Evolutionary conservation across 2,329 filamentous ascomycete species (phyloP).

Genomic region (Pestalotiopsis sp.): DNA sequence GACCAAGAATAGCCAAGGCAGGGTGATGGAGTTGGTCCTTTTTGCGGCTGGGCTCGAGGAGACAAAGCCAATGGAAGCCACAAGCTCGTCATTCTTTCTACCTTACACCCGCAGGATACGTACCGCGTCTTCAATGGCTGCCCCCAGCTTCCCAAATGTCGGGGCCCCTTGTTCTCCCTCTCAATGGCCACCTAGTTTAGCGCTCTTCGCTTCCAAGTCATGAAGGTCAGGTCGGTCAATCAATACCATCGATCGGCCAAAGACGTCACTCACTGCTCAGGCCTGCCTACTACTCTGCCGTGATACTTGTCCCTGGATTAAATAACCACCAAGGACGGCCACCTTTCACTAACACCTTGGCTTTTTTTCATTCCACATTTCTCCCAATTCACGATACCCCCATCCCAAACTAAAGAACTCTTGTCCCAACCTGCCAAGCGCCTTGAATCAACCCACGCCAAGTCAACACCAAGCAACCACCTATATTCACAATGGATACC

Average conservation of each 20-base stretch:
- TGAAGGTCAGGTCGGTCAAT: not conserved
- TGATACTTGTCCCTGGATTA: conserved; percentile 3
- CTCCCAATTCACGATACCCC: not conserved
- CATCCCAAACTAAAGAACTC: not conserved
- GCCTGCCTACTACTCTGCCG: not conserved
- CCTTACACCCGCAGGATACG: not conserved
- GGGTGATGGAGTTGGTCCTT: not conserved
- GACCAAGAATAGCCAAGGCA: not conserved
- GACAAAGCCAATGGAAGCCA: not conserved
- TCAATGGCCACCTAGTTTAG: not conserved
- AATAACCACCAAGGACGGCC: conserved; percentile 14
- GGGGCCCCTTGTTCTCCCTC: not conserved
- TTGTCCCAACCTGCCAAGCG: not conserved
- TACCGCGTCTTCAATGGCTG: not conserved
- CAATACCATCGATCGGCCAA: not conserved
- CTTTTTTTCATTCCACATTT: not conserved
- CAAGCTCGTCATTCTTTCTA: not conserved
- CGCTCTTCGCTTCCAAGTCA: not conserved
- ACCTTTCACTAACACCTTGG: conserved; percentile 13
- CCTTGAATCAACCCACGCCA: not conserved
- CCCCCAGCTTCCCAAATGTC: not conserved
- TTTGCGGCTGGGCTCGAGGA: not conserved
- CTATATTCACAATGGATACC: conserved; percentile 58
- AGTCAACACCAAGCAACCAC: not conserved
- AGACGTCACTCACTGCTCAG: conserved; percentile 13